A percentile compares a stretch with the other conserved stretches of the same genome.
These are phyloP conservation scores for Penicillium diatomitis DNA, from an alignment of 495 filamentous ascomycete genomes.

Conservation along the genomic window DNA sequence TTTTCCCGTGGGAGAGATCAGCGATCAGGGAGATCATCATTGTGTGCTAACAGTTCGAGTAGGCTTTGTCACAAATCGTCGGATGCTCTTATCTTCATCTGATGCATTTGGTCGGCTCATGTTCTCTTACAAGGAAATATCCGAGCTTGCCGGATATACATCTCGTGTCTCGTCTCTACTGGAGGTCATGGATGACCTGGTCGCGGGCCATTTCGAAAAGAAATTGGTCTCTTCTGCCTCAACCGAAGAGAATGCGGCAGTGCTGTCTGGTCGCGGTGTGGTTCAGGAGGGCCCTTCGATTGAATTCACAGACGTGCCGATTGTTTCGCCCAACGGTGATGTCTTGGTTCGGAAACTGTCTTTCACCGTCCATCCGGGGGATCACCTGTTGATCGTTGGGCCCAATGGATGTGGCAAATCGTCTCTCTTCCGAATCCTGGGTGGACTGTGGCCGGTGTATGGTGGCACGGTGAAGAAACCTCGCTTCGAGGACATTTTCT, in stretches of 20 bases:
- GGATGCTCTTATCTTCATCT: conserved; percentile 82
- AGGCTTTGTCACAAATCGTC: conserved; percentile 86
- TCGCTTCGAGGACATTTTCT: conserved; percentile 84
- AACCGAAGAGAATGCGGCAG: conserved; percentile 64
- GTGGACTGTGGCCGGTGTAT: conserved; percentile 98
- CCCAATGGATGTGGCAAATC: conserved; percentile 98
- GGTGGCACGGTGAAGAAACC: conserved; percentile 88
- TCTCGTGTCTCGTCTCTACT: conserved; percentile 81
- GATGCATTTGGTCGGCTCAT: conserved; percentile 95
- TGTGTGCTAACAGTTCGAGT: conserved; percentile 1
- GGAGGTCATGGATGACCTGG: conserved; percentile 90
- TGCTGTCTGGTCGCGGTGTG: conserved; percentile 69
- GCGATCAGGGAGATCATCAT: too few relatives aligned
- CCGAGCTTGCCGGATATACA: conserved; percentile 90
- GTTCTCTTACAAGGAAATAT: conserved; percentile 98
- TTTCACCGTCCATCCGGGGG: conserved; percentile 75
- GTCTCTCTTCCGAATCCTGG: conserved; percentile 88
- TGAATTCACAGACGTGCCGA: conserved; percentile 85
- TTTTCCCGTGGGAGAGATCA: too few relatives aligned
- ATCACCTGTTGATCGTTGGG: conserved; percentile 89
- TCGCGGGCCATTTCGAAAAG: conserved; percentile 85
- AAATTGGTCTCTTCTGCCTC: conserved; percentile 84
- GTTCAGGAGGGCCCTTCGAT: conserved; percentile 74
- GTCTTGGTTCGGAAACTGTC: conserved; percentile 75
- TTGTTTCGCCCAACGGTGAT: conserved; percentile 93